phyloP scores from a whole-genome alignment of 495 filamentous ascomycete genomes.

The Neurospora tetrasperma region DNA sequence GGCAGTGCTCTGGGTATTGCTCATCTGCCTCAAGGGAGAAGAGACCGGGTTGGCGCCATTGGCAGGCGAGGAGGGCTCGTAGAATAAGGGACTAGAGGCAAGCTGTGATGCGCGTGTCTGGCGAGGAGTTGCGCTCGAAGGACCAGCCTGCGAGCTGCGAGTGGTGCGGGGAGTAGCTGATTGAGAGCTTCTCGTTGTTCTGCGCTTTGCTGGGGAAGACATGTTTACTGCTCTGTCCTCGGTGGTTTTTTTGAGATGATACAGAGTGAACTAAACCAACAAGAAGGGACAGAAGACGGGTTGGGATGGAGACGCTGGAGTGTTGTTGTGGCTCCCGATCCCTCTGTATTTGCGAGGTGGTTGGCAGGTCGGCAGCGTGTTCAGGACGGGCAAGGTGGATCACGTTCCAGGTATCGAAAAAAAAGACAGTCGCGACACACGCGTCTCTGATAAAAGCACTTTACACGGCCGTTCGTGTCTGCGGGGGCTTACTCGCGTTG shows the following conservation, averaged over 20 bases:
- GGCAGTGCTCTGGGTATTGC: constrained; percentile 45
- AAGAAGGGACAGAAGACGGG: background rate
- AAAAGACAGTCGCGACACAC: constrained; percentile 15
- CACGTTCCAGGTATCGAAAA: constrained; percentile 11
- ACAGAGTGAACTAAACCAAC: background rate
- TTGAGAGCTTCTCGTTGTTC: constrained; percentile 45
- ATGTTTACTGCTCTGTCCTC: constrained; percentile 25
- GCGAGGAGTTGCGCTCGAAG: constrained; percentile 38
- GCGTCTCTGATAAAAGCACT: constrained; percentile 15
- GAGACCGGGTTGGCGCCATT: constrained; percentile 32
- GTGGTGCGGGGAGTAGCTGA: constrained; percentile 47
- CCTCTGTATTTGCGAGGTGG: background rate
- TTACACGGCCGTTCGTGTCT: constrained; percentile 12
- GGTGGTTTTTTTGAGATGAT: background rate
- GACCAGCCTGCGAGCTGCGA: constrained; percentile 40
- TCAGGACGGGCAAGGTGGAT: background rate
- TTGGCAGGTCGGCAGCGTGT: background rate
- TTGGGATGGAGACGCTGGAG: background rate
- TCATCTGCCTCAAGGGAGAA: constrained; percentile 43
- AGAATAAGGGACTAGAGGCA: constrained; percentile 77
- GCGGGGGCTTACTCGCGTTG: constrained; percentile 6
- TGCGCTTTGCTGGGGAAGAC: constrained; percentile 48
- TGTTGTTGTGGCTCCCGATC: background rate
- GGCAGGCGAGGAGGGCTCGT: constrained; percentile 68
- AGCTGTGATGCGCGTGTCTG: constrained; percentile 32